phyloP scores from a whole-genome alignment of 306 rosid genomes.

The Astragalus membranaceus region DNA sequence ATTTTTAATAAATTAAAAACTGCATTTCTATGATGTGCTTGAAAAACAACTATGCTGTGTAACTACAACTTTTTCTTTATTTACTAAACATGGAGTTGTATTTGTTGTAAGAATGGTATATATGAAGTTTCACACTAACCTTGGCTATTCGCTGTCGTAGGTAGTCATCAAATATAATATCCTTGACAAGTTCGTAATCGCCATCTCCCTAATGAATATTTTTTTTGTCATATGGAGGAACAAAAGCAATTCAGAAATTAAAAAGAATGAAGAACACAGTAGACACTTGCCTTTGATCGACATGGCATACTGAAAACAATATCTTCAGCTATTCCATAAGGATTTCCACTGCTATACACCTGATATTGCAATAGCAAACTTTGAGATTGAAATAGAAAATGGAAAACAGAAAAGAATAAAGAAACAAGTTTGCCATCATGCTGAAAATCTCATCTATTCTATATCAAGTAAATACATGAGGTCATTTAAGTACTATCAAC shows the following conservation, averaged over 20 bases:
- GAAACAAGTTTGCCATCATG: too few relatives aligned
- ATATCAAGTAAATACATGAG: neutral
- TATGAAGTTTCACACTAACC: constrained; percentile 28
- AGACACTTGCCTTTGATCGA: constrained; percentile 67
- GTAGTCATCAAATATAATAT: constrained; percentile 69
- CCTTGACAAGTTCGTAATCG: constrained; percentile 84
- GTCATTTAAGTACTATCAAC: constrained; percentile 22
- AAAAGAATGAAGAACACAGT: constrained; percentile 5
- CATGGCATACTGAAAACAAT: constrained; percentile 97
- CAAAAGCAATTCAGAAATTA: neutral
- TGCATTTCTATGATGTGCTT: neutral
- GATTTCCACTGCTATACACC: constrained; percentile 88
- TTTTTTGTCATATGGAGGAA: neutral
- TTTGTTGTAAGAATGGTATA: neutral
- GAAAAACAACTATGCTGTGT: neutral
- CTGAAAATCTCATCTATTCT: too few relatives aligned
- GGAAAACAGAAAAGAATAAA: neutral
- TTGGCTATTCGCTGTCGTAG: constrained; percentile 60
- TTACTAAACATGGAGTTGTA: neutral
- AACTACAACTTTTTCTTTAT: neutral
- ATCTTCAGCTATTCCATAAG: constrained; percentile 87
- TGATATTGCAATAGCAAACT: constrained; percentile 22
- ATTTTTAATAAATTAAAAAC: neutral
- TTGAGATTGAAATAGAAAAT: neutral
- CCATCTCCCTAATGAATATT: constrained; percentile 69